A percentile compares a stretch with the other conserved stretches of the same genome.
Conservation (phyloP, 73 alveolate species). For the Durusdinium trenchii region DNA sequence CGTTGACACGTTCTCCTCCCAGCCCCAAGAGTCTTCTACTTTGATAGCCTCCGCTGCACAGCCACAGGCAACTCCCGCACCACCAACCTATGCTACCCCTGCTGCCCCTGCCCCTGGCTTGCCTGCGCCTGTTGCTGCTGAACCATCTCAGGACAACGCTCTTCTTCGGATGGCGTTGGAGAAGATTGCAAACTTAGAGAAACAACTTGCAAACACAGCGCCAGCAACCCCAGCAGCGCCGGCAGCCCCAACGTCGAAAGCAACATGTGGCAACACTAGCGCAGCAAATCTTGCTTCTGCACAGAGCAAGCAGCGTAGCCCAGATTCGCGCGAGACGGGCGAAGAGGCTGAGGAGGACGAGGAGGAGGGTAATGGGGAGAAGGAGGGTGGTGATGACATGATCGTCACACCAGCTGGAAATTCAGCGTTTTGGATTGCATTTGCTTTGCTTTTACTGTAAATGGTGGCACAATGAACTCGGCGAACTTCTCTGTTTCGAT, state of each 20-base stretch:
- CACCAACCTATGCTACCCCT: neutral
- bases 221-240: neutral
- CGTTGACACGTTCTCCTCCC: too few relatives aligned
- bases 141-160: too few relatives aligned
- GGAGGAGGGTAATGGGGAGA: neutral
- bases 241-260: neutral
- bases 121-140: neutral
- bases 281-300: too few relatives aligned
- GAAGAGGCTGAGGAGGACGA: neutral
- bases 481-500: too few relatives aligned
- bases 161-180: neutral
- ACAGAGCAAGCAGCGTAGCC: too few relatives aligned
- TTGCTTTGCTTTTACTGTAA: too few relatives aligned
- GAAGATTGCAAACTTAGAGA: neutral
- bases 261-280: too few relatives aligned
- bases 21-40: neutral
- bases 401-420: conserved; percentile 4
- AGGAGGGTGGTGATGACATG: neutral
- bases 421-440: neutral
- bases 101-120: neutral
- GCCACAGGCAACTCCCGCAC: neutral
- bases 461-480: too few relatives aligned
- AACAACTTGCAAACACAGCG: neutral
- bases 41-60: neutral
- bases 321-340: neutral